Base-by-base conservation (phyloP, 129 eudicot species). In the Flaveria trinervia region DNA sequence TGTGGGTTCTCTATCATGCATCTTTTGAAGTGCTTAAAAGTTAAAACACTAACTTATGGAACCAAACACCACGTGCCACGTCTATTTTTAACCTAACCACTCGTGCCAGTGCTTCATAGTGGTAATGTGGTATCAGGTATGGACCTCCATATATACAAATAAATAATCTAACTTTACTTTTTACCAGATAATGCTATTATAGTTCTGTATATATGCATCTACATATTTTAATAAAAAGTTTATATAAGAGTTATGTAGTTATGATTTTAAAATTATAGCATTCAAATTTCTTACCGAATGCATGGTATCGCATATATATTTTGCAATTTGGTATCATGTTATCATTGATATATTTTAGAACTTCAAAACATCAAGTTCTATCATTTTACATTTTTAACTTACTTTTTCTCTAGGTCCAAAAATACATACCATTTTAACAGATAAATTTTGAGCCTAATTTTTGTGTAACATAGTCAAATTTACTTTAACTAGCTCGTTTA, bases 31-130 rank as follows among this genome's bases (percentile, higher is more conserved):
- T 79, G 82, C 65, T 61, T 48, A 9, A 71, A 60, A 33, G 77
- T 61, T 48, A 9, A 71, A 60, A 33, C 82, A 79, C 82, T 71
- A 79, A 60, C 26, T 11, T 11, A 22, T 52, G 64, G 25, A 26
- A 16, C 45, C 73, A 62, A 61, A 62, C 50, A 3, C 28, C 72
- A 61, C 55, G 61, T 79, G 78, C 78, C 77, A 71, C 54, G 72
- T 36, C 72, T 54, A 44, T 45, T 75, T 75, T 20, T 48, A 17
- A 48, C 72, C 72, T n/a, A 78, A 69, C 44, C 72, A 49, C 77
- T 26, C 77, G 20, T 22, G 67, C 56, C 65, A 16, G 55, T 79
- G 72, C 56, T 60, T 60, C 76, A 28, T 66, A 73, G 61, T 71
- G 75, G 75, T 16, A 18, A 17, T 60, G 52, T 41, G 41, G 41